phyloP scores from a whole-genome alignment of 2,329 filamentous ascomycete genomes.

The Mollisiaceae sp. region DNA sequence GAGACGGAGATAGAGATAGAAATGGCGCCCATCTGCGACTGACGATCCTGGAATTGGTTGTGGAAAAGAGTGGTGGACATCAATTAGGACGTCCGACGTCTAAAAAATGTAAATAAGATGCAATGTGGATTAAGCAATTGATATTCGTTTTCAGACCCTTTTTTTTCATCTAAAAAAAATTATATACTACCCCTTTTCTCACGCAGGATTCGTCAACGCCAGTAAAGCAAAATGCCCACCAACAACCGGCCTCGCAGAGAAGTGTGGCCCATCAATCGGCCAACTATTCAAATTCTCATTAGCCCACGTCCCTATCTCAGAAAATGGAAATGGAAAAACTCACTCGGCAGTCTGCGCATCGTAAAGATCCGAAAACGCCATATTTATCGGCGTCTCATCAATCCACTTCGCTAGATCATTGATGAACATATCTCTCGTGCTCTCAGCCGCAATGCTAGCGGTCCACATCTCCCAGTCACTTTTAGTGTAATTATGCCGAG shows the following conservation, averaged over 20 bases:
- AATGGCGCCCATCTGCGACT: too few relatives aligned
- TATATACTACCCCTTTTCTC: not conserved
- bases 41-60: too few relatives aligned
- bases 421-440: constrained; percentile 69
- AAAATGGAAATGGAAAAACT: constrained; percentile 43
- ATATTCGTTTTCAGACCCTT: too few relatives aligned
- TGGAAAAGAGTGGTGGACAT: too few relatives aligned
- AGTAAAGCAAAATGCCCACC: constrained; percentile 82
- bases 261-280: constrained; percentile 48
- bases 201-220: constrained; percentile 47
- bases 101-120: too few relatives aligned
- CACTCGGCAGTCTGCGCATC: constrained; percentile 72
- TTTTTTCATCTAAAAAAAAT: too few relatives aligned
- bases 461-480: constrained; percentile 80
- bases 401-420: constrained; percentile 74
- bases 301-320: not conserved
- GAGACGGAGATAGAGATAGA: too few relatives aligned
- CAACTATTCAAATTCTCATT: constrained; percentile 16
- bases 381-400: constrained; percentile 72
- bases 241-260: constrained; percentile 78
- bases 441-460: constrained; percentile 71
- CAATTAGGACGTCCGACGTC: too few relatives aligned
- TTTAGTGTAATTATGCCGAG: constrained; percentile 81
- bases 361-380: constrained; percentile 78
- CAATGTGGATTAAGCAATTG: too few relatives aligned